phyloP scores from a whole-genome alignment of 768 basidiomycete genomes.

The Pholiota microspora region DNA sequence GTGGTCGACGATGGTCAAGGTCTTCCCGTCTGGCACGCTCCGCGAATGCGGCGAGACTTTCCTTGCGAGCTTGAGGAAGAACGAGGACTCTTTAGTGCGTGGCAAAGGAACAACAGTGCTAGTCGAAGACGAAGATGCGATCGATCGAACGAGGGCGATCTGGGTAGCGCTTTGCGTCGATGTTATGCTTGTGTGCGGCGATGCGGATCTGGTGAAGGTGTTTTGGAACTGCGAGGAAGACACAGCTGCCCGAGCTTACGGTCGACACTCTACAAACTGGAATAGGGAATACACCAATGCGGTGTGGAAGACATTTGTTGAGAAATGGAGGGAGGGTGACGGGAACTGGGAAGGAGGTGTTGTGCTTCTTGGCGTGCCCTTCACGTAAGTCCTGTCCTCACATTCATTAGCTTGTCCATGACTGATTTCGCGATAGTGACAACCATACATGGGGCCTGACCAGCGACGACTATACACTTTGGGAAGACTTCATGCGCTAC shows the following conservation, averaged over 20 bases:
- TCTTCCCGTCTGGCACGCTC: constrained; percentile 42
- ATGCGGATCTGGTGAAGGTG: constrained; percentile 40
- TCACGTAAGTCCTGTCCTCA: constrained; percentile 45
- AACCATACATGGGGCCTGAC: constrained; percentile 49
- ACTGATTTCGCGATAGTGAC: constrained; percentile 25
- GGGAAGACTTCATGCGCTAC: constrained; percentile 57
- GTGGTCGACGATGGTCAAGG: constrained; percentile 46
- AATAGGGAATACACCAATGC: constrained; percentile 39
- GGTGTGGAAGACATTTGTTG: constrained; percentile 58
- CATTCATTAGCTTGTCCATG: background rate
- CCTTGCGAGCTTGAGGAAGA: constrained; percentile 45
- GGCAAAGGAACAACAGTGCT: constrained; percentile 16
- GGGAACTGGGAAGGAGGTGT: constrained; percentile 55
- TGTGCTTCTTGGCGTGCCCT: constrained; percentile 59
- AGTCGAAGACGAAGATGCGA: constrained; percentile 11
- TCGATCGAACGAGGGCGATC: constrained; percentile 42
- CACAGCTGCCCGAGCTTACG: constrained; percentile 26
- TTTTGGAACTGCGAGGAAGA: constrained; percentile 50
- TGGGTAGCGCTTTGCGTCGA: constrained; percentile 67
- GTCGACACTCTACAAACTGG: constrained; percentile 21
- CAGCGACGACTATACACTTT: constrained; percentile 51
- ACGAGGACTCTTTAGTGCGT: constrained; percentile 42
- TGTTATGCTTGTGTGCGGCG: constrained; percentile 41
- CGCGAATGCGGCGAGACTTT: constrained; percentile 40
- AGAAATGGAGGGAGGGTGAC: constrained; percentile 51